A percentile compares a stretch with the other conserved stretches of the same genome.
Evolutionary conservation across 257 asterid species (phyloP).

Genomic region (Forsythia suspensa): DNA sequence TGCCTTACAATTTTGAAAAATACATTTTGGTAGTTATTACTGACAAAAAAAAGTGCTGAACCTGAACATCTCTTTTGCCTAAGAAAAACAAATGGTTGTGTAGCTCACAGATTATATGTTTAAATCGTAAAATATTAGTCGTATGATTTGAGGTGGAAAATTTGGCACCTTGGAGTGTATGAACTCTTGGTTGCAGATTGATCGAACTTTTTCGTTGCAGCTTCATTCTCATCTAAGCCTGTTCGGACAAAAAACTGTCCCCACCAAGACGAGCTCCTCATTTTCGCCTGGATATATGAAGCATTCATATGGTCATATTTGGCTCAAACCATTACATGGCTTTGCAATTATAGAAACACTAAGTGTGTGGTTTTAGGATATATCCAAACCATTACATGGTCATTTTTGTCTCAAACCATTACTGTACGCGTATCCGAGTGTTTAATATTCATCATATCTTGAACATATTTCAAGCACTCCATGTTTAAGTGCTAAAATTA

Average conservation of each 20-base stretch:
- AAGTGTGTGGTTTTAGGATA: background rate
- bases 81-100: no score
- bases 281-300: slow-evolving; percentile 51
- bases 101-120: background rate
- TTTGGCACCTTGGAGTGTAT: slow-evolving; percentile 64
- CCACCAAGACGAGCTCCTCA: slow-evolving; percentile 89
- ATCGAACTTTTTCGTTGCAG: slow-evolving; percentile 68
- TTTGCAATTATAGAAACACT: background rate
- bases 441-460: background rate
- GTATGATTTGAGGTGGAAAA: slow-evolving; percentile 78
- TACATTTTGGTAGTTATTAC: no score
- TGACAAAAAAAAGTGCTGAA: background rate
- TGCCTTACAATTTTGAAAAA: no score
- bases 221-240: slow-evolving; percentile 77
- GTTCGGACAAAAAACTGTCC: slow-evolving; percentile 64
- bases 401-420: no score
- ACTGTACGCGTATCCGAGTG: background rate
- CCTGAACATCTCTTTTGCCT: background rate
- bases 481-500: background rate
- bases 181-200: slow-evolving; percentile 57
- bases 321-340: background rate
- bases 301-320: background rate
- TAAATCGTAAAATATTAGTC: background rate
- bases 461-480: no score
- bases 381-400: no score